phyloP scores from a whole-genome alignment of 768 basidiomycete genomes.

The Suillus bovinus region DNA sequence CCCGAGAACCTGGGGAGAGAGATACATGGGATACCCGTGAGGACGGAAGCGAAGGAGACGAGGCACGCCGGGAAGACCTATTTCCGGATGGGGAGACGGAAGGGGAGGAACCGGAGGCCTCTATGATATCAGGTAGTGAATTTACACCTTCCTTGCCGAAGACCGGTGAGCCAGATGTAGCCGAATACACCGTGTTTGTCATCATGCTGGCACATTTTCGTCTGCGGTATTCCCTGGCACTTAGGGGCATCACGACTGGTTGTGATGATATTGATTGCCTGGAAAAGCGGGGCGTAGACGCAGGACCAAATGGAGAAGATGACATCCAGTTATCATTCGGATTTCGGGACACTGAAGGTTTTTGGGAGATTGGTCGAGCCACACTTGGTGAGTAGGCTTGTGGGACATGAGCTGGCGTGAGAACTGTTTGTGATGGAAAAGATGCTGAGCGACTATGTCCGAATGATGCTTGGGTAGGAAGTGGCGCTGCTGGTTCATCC shows the following conservation, averaged over 20 bases:
- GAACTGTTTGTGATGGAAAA: background rate
- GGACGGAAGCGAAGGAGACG: constrained; percentile 17
- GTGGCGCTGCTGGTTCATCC: background rate
- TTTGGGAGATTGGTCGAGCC: constrained; percentile 5
- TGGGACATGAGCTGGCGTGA: constrained; percentile 14
- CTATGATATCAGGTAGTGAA: background rate
- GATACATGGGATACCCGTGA: constrained; percentile 1
- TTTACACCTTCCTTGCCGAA: constrained; percentile 12
- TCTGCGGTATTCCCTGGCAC: constrained; percentile 28
- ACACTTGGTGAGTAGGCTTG: constrained; percentile 19
- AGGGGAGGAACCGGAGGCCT: background rate
- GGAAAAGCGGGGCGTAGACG: constrained; percentile 29
- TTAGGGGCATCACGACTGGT: constrained; percentile 32
- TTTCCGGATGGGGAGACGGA: background rate
- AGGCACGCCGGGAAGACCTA: constrained; percentile 9
- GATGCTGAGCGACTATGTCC: constrained; percentile 22
- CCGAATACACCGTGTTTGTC: background rate
- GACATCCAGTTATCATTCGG: constrained; percentile 30
- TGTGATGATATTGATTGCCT: constrained; percentile 30
- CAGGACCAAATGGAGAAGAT: constrained; percentile 30
- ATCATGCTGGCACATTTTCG: constrained; percentile 15
- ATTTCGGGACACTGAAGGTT: constrained; percentile 26
- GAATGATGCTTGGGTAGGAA: constrained; percentile 25
- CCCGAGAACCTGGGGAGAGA: constrained; percentile 12
- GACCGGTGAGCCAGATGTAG: background rate